Conservation (phyloP, 306 rosid species). For the Cicer pinnatifidum region DNA sequence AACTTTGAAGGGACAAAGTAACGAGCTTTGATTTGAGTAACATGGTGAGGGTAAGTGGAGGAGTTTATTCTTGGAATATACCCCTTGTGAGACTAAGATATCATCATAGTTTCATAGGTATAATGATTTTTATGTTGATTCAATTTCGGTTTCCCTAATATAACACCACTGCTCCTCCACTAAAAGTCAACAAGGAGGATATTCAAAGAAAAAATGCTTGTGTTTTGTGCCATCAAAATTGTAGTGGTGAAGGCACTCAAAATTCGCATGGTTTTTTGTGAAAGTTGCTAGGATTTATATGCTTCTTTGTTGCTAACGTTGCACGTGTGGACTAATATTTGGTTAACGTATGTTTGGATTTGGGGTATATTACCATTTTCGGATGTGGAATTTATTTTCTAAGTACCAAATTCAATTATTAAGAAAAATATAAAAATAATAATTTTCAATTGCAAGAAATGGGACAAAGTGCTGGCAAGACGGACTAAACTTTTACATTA, state of each 20-base stretch:
- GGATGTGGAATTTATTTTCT: too few relatives aligned
- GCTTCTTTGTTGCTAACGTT: not conserved
- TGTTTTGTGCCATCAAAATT: conserved; percentile 45
- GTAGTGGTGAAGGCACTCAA: conserved; percentile 49
- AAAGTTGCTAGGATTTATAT: not conserved
- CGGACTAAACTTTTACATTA: too few relatives aligned
- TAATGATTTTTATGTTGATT: conserved; percentile 52
- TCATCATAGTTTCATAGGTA: conserved; percentile 33
- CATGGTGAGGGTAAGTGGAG: conserved; percentile 51
- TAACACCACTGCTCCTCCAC: conserved; percentile 13
- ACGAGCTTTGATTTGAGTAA: conserved; percentile 36
- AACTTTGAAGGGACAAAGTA: conserved; percentile 29
- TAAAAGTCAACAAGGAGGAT: conserved; percentile 44
- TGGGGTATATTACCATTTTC: too few relatives aligned
- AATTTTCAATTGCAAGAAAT: too few relatives aligned
- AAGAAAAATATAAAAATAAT: too few relatives aligned
- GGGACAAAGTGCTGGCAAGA: too few relatives aligned
- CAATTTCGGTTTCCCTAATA: conserved; percentile 41
- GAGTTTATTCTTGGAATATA: conserved; percentile 71
- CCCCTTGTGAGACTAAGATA: conserved; percentile 33
- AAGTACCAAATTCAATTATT: too few relatives aligned
- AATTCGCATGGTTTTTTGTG: conserved; percentile 6
- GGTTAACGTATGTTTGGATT: not conserved
- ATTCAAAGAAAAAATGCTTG: conserved; percentile 27
- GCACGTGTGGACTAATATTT: conserved; percentile 16